Evolutionary conservation across 768 basidiomycete genomes (phyloP).

Genomic region (Suillus spraguei): DNA sequence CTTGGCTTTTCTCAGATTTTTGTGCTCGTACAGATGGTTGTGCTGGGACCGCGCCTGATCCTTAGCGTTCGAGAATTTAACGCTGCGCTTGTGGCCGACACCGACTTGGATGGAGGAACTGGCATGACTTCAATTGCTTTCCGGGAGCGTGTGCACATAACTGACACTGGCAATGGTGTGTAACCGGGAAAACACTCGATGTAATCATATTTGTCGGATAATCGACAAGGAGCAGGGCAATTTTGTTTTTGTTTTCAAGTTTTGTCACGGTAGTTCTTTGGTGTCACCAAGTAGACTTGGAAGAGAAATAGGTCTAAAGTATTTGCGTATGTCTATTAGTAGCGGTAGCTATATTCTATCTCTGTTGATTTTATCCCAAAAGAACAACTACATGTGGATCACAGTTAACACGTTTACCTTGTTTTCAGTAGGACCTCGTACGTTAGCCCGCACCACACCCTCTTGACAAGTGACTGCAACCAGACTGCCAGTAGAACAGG

Average conservation of each 20-base stretch:
- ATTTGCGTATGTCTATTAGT: neutral
- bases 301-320: neutral
- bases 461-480: constrained; percentile 83
- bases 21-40: neutral
- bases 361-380: neutral
- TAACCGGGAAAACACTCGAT: neutral
- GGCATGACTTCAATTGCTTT: neutral
- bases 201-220: neutral
- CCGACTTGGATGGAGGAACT: neutral
- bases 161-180: neutral
- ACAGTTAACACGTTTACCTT: constrained; percentile 24
- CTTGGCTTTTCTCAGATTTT: neutral
- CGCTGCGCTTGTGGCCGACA: neutral
- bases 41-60: neutral
- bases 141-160: neutral
- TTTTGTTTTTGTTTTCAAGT: neutral
- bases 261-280: neutral
- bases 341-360: neutral
- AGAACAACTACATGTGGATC: neutral
- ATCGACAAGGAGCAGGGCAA: neutral
- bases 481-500: constrained; percentile 45
- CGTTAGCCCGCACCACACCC: constrained; percentile 69
- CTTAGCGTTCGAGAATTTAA: neutral
- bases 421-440: constrained; percentile 41
- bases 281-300: neutral